These are phyloP conservation scores for Paramecium pentaurelia DNA, from an alignment of 73 alveolate genomes.

Conservation along the genomic window DNA sequence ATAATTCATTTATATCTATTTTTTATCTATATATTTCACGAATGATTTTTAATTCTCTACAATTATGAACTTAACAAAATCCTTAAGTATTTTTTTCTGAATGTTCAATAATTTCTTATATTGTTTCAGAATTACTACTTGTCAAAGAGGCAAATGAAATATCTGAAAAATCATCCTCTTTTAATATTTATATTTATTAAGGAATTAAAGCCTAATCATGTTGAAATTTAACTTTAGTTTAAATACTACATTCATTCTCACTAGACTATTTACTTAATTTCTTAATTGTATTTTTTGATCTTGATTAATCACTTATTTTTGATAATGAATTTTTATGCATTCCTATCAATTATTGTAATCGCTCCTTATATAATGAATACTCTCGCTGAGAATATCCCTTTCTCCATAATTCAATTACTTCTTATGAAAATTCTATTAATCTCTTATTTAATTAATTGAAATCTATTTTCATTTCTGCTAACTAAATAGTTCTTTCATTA, in stretches of 20 bases:
- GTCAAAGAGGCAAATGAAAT: not conserved
- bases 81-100: not conserved
- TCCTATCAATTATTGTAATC: not conserved
- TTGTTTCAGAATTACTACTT: not conserved
- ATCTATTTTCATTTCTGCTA: not conserved
- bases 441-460: not conserved
- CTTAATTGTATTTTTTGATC: not conserved
- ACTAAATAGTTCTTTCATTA: not conserved
- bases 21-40: not conserved
- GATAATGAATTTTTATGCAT: not conserved
- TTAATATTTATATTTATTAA: not conserved
- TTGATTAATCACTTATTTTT: not conserved
- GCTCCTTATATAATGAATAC: not conserved
- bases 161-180: not conserved
- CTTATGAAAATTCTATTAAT: not conserved
- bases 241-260: not conserved
- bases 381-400: not conserved
- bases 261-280: not conserved
- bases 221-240: not conserved
- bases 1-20: not conserved
- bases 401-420: not conserved
- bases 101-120: not conserved
- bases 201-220: not conserved
- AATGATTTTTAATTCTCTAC: constrained; percentile 16
- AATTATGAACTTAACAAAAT: not conserved